These are phyloP conservation scores for Neoboletus brunneissimus DNA, from an alignment of 768 basidiomycete genomes.

Conservation along the genomic window DNA sequence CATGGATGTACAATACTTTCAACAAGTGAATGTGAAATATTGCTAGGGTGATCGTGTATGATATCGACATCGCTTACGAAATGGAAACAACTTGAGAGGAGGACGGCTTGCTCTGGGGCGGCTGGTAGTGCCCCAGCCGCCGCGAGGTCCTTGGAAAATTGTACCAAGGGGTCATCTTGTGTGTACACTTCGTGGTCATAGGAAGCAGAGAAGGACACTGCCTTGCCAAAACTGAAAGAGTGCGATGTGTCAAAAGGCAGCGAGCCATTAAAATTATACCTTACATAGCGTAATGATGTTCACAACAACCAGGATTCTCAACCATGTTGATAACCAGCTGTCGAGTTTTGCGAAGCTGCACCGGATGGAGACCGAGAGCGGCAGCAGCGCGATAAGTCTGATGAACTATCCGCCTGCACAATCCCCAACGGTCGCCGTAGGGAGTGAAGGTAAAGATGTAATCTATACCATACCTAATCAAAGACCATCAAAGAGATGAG, in stretches of 20 bases:
- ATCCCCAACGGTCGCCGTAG: conserved; percentile 7
- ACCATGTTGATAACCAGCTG: neutral
- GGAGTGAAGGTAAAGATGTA: conserved; percentile 4
- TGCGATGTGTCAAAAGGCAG: neutral
- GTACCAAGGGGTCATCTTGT: neutral
- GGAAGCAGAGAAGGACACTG: neutral
- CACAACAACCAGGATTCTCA: neutral
- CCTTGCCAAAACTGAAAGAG: neutral
- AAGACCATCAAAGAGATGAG: neutral
- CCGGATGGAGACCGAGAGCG: neutral
- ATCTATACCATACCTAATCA: conserved; percentile 7
- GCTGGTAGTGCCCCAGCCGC: neutral
- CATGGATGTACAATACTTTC: conserved; percentile 22
- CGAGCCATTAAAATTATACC: neutral
- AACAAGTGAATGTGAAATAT: neutral
- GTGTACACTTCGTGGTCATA: conserved; percentile 3
- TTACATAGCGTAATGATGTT: neutral
- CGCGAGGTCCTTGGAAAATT: neutral
- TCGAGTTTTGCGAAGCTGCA: conserved; percentile 1
- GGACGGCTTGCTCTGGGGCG: neutral
- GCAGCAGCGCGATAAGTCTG: neutral
- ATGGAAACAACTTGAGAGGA: conserved; percentile 4
- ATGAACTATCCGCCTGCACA: conserved; percentile 4
- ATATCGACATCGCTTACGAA: conserved; percentile 1
- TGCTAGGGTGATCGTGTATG: neutral